A percentile compares a stretch with the other conserved stretches of the same genome.
Evolutionary conservation across 176 grass and related monocot genomes (phyloP).

Genomic region (Tillandsia fasciculata): DNA sequence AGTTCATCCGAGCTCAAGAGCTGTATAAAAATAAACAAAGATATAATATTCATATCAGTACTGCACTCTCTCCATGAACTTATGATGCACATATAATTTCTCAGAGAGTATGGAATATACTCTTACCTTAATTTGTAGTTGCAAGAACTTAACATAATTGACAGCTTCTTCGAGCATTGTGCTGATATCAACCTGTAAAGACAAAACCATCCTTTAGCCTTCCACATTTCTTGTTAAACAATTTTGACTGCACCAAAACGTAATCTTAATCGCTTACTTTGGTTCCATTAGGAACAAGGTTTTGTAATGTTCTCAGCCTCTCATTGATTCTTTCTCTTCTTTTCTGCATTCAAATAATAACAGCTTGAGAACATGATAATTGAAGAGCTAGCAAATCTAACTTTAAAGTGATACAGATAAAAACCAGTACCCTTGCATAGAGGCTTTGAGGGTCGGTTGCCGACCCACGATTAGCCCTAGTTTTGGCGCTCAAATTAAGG

Average conservation of each 20-base stretch:
- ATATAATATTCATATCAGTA: conserved; percentile 5
- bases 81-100: background rate
- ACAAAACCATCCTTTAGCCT: conserved; percentile 7
- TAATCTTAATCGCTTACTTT: conserved; percentile 48
- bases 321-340: conserved; percentile 84
- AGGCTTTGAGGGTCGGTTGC: conserved; percentile 68
- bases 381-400: background rate
- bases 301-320: conserved; percentile 64
- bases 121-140: conserved; percentile 74
- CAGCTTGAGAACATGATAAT: conserved; percentile 26
- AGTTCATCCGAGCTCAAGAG: conserved; percentile 69
- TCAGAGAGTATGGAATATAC: background rate
- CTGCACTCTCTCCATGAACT: background rate
- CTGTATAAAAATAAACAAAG: conserved; percentile 32
- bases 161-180: conserved; percentile 92
- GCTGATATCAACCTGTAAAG: conserved; percentile 76
- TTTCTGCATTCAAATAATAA: conserved; percentile 43
- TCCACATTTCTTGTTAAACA: background rate
- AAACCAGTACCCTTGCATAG: conserved; percentile 57
- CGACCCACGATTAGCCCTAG: conserved; percentile 24
- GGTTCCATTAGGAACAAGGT: conserved; percentile 79
- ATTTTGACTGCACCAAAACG: background rate
- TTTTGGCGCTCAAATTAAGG: conserved; percentile 30
- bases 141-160: conserved; percentile 81
- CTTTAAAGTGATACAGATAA: background rate